Evolutionary conservation across 228 moss, liverwort and hornwort species (phyloP).

Genomic region (Sphagnum fallax): DNA sequence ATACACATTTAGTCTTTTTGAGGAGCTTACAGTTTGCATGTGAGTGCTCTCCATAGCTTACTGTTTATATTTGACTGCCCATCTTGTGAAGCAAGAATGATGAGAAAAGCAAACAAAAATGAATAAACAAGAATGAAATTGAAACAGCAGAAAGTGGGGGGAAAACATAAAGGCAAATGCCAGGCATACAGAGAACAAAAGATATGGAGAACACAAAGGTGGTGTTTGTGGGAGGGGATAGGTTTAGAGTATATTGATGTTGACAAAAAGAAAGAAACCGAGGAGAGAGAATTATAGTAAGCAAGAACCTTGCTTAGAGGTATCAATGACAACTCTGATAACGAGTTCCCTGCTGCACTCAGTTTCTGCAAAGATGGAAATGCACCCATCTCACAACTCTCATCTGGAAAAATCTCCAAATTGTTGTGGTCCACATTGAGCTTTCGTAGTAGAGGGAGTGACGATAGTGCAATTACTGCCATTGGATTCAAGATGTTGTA

Average conservation of each 20-base stretch:
- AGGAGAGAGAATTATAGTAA: not conserved
- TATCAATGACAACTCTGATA: slow-evolving; percentile 21
- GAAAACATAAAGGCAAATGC: not conserved
- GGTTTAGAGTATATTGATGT: not conserved
- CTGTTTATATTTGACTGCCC: no score
- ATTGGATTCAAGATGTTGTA: slow-evolving; percentile 25
- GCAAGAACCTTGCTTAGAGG: slow-evolving; percentile 23
- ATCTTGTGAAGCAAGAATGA: no score
- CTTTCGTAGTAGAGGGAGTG: slow-evolving; percentile 22
- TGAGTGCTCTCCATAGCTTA: no score
- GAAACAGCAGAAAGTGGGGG: no score
- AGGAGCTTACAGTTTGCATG: no score
- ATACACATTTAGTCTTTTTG: no score
- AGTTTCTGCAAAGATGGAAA: slow-evolving; percentile 29
- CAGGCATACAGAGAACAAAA: not conserved
- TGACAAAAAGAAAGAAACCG: not conserved
- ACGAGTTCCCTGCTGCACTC: slow-evolving; percentile 21
- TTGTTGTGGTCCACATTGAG: slow-evolving; percentile 32
- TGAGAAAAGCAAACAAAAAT: no score
- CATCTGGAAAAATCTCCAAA: slow-evolving; percentile 25
- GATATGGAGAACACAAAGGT: not conserved
- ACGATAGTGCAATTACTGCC: slow-evolving; percentile 18
- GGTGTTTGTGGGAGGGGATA: not conserved
- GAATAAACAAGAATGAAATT: no score
- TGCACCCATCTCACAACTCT: slow-evolving; percentile 15